Evolutionary conservation across 2,329 filamentous ascomycete species (phyloP), one percentile per base, ranked within the genome.

Genomic region (Aspergillus quadricinctus): DNA sequence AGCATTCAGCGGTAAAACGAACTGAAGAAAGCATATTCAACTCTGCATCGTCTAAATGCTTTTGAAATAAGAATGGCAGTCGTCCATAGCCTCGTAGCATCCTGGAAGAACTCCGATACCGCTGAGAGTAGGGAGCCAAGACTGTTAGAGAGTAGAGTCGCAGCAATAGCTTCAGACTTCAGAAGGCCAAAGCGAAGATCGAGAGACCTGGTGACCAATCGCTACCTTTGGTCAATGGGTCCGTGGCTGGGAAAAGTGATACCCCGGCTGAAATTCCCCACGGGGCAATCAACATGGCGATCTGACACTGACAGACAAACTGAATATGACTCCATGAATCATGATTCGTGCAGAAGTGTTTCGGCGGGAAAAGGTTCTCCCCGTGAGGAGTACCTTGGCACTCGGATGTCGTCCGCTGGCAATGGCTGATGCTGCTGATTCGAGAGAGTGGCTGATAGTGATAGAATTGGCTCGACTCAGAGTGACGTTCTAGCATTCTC

Each of bases 341-440:
- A 14, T 41, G 3, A 41, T 8, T 19, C 8, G 8, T 19, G 35
- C 11, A n/a, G 17, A 14, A 40, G 37, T 19, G 14, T 4, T 17
- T 14, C 29, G 52, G 27, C 50, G 49, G 57, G 49, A 59, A 59
- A 59, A 52, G 19, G 48, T 57, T 59, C 57, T 55, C 23, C 57
- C 57, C 40, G 52, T 10, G 40, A 43, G 8, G 19, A 43, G 2
- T n/a, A n/a, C n/a, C n/a, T 21, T 43, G 40, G 19, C 17, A 9
- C 40, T 43, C 40, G n/a, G 40, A 43, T 21, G n/a, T 43, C 1
- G 40, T 21, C 40, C n/a, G 23, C 23, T 2, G 23, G 23, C 23
- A 23, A 23, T 23, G 23, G 23, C 23, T 23, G 23, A 23, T 23
- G 23, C 23, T 23, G 23, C 23, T 23, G 23, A 23, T 23, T 23